Evolutionary conservation across 1,139 yeast species (phyloP), one percentile per base, ranked within the genome.

Genomic region (Scheffersomyces parashehatae): DNA sequence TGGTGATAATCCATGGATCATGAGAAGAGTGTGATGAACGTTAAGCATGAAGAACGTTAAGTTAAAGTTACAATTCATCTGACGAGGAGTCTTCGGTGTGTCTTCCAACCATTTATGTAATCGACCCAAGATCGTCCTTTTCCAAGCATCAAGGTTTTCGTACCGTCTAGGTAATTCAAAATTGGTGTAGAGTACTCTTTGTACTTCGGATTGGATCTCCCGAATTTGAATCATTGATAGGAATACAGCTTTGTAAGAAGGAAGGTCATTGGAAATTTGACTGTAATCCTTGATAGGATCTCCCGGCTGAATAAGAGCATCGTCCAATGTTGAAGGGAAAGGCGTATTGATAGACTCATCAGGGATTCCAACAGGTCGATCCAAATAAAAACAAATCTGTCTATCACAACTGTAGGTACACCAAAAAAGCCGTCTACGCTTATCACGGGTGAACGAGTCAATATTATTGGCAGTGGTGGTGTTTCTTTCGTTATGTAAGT

Each of bases 391-490:
- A 58, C 90, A 83, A 9, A 85, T 78, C 55, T 85, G 91, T 30
- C 97, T 67, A 60, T 90, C 97, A 39, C 90, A 65, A 1, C 91
- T 78, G 62, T 89, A 90, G 0, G 93, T 82, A 59, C 96, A 86
- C 97, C 97, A 90, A 54, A 90, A 89, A 32, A 90, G 65, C 36
- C 97, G 67, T 53, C 97, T 74, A 46, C 95, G 70, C 62, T 85
- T 67, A 56, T 90, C 97, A 28, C 79, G 67, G 0, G 79, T 73
- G 52, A 79, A 83, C 0, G 85, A 76, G 52, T 81, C 82, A 41
- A 67, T 56, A 28, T 70, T 71, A 43, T 37, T 50, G 13, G 50
- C 44, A 3, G 48, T 46, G 29, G 45, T 43, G 13, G 47, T 39
- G 33, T 51, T 49, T 28, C 68, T 65, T 50, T 82, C 95, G 31